Base-by-base conservation (phyloP, 306 rosid species). In the Canavalia ensiformis region DNA sequence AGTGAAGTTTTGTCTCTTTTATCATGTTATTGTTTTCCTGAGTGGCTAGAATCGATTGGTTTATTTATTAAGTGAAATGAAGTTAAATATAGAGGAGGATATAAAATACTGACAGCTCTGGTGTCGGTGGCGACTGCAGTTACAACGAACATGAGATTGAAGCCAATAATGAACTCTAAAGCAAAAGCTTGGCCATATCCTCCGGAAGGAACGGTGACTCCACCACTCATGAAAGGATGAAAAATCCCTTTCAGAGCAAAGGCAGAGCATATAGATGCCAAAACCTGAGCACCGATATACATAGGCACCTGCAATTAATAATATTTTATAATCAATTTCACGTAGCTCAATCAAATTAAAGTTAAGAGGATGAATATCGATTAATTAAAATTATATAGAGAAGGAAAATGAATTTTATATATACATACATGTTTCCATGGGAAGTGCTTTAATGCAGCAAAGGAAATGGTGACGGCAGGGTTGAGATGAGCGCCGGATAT, bases 401-500 rank as follows among this genome's bases (percentile, higher is more conserved):
- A 18, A 18, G 25, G 25, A 18, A 18, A 18, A 18, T 18, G 25
- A 18, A 18, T 18, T 18, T 18, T 18, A 18, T 18, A 18, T 18
- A 18, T 18, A 37, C 46, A 2, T 85, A 92, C 98, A 68, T 88
- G 86, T 50, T 90, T 95, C 97, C 96, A 91, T 2, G 99, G 94
- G 81, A 95, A 95, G 75, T 90, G 98, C 66, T 89, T 95, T 0
- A 95, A 75, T 11, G 99, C 97, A 85, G 98, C 98, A 60, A 93
- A 90, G 72, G 99, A 89, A 45, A 93, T 85, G 84, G 99, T 95
- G 81, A 93, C 79, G 1, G 96, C 91, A 1, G 96, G 99, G 83
- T 93, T 95, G 83, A 95, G 92, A 85, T 91, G 98, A 80, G 97
- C 99, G 13, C 98, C 97, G 1, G 97, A 95, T 85, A 95, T 95